A percentile compares a stretch with the other conserved stretches of the same genome.
Evolutionary conservation across 2,329 filamentous ascomycete genomes (phyloP).

Genomic region (Raffaelea albimanens): DNA sequence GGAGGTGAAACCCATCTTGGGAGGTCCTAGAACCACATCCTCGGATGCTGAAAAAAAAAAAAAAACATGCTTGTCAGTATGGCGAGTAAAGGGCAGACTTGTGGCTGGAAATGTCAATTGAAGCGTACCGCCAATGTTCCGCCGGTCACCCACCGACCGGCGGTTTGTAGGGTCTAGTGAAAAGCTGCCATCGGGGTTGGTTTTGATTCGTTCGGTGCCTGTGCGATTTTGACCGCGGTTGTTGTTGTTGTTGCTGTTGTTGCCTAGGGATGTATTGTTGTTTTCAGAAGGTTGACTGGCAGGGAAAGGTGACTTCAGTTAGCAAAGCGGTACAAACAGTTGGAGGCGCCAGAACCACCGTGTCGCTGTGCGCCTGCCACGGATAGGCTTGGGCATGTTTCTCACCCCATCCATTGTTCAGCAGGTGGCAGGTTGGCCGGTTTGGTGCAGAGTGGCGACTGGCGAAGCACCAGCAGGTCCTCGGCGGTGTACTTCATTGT

Average conservation of each 20-base stretch:
- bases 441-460: constrained; percentile 76
- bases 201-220: constrained; percentile 36
- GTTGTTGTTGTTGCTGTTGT: too few relatives aligned
- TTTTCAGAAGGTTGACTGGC: constrained; percentile 6
- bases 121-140: constrained; percentile 51
- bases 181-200: constrained; percentile 29
- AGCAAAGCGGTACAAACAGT: background rate
- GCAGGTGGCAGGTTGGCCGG: constrained; percentile 70
- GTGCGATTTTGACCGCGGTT: constrained; percentile 26
- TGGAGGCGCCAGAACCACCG: constrained; percentile 3
- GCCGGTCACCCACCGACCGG: constrained; percentile 42
- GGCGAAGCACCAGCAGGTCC: constrained; percentile 63
- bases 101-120: too few relatives aligned
- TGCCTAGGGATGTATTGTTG: too few relatives aligned
- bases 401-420: constrained; percentile 96
- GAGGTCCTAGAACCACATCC: constrained; percentile 77
- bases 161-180: constrained; percentile 40
- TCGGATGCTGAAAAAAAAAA: constrained; percentile 39
- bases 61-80: too few relatives aligned
- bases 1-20: constrained; percentile 74
- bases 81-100: constrained; percentile 1
- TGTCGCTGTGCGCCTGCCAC: too few relatives aligned
- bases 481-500: constrained; percentile 67
- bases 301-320: constrained; percentile 3
- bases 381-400: background rate